Conservation (phyloP, 768 basidiomycete genomes). For the Suillus sp. region DNA sequence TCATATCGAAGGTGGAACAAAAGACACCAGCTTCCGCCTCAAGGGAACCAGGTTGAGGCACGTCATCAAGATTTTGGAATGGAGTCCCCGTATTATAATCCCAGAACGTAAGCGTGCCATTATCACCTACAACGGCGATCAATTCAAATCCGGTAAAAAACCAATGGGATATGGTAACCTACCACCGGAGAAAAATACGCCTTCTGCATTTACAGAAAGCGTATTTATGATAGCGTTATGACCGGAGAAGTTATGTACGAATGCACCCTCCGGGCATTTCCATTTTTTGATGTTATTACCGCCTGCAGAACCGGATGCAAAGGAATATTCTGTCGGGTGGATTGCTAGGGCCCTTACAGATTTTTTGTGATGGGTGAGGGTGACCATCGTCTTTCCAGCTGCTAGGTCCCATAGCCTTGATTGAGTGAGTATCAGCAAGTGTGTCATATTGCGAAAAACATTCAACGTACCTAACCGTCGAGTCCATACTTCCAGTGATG, state of each 20-base stretch:
- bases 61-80: constrained; percentile 92
- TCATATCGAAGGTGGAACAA: constrained; percentile 95
- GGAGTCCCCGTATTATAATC: constrained; percentile 93
- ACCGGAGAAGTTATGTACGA: constrained; percentile 95
- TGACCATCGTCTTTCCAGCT: constrained; percentile 95
- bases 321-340: constrained; percentile 95
- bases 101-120: constrained; percentile 90
- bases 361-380: constrained; percentile 99
- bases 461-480: constrained; percentile 75
- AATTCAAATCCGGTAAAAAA: constrained; percentile 7
- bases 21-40: constrained; percentile 97
- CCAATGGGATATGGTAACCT: constrained; percentile 27
- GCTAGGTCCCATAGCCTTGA: constrained; percentile 93
- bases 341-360: constrained; percentile 92
- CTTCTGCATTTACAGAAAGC: constrained; percentile 89
- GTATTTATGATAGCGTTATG: constrained; percentile 99
- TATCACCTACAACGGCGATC: constrained; percentile 64
- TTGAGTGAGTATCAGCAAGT: constrained; percentile 8
- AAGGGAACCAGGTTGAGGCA: constrained; percentile 96
- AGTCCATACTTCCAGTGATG: constrained; percentile 98
- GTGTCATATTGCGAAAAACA: not conserved
- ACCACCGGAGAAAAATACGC: constrained; percentile 98
- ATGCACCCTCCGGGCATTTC: constrained; percentile 96
- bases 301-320: constrained; percentile 94
- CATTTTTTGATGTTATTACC: constrained; percentile 99